Evolutionary conservation across 1,139 yeast genomes (phyloP), one percentile per base, ranked within the genome.

Genomic region (Blastobotrys buckinghamii): DNA sequence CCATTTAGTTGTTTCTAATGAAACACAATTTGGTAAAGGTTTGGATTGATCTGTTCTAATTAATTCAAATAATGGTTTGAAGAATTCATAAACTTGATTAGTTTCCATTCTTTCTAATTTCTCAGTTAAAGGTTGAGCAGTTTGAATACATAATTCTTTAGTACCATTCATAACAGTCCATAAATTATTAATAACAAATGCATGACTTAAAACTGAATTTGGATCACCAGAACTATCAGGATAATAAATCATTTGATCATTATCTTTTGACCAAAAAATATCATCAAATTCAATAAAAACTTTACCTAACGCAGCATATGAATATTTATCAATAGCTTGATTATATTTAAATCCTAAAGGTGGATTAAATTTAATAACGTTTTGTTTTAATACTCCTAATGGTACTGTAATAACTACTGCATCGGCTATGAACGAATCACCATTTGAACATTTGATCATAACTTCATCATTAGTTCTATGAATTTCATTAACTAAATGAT

Each of bases 281-380:
- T 64, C 55, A 10, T 79, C 81, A 61, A 86, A 87, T 61, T 86
- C 95, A 55, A 88, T 74, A 0, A 85, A 70, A 6, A 85, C 81
- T 64, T 88, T 88, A 0, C 96, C 96, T 47, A 88, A 67, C 0
- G 86, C 78, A 0, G 88, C 90, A 63, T 80, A 82, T 56, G 81
- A 82, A 53, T 83, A 73, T 5, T 67, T 69, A 1, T 66, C 55
- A 10, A 85, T 63, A 0, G 87, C 72, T 0, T 67, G 67, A 1
- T 56, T 53, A 17, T 85, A 69, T 0, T 60, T 54, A 0, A 43
- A 12, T 0, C 92, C 89, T 22, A 87, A 67, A 1, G 70, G 64
- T 0, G 94, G 92, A 1, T 57, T 59, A 39, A 54, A 53, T 20
- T 38, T 19, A 27, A 44, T 44, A 42, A 48, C 41, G 13, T 58